Percentiles rank a stretch among this genome's conserved stretches.
Conservation (phyloP, 208 protist species). For the Leishmania gerbilli region DNA sequence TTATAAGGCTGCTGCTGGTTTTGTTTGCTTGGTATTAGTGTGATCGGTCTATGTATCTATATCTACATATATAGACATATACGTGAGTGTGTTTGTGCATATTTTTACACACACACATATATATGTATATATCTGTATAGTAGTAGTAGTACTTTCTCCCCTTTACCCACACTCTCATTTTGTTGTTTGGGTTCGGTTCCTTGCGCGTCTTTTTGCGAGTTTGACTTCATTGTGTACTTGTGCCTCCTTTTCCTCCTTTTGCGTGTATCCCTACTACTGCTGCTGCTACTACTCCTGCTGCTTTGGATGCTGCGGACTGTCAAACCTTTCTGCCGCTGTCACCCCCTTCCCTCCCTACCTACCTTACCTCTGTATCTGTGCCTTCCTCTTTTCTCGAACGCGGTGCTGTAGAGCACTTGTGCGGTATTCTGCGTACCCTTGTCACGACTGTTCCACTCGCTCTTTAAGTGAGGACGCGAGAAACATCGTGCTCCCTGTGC, state of each 20-base stretch:
- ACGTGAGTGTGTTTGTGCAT: too few species aligned
- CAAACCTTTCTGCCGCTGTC: neutral
- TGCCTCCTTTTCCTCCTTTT: neutral
- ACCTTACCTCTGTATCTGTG: neutral
- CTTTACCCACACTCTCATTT: neutral
- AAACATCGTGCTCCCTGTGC: neutral
- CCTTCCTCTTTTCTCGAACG: neutral
- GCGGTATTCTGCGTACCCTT: neutral
- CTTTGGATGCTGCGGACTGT: neutral
- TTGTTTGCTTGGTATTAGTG: conserved; percentile 17
- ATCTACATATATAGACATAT: too few species aligned
- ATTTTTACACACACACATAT: too few species aligned
- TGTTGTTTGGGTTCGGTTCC: neutral
- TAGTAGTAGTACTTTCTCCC: neutral
- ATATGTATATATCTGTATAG: too few species aligned
- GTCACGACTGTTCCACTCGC: neutral
- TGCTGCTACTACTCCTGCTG: neutral
- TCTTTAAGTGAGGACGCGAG: neutral
- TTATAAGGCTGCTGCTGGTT: neutral
- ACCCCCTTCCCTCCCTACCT: neutral
- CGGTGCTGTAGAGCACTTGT: neutral
- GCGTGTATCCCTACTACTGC: conserved; percentile 5
- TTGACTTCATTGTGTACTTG: neutral
- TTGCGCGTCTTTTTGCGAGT: neutral
- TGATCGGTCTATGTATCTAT: neutral